phyloP scores from a whole-genome alignment of 441 rosid species.

The Biscutella auriculata region DNA sequence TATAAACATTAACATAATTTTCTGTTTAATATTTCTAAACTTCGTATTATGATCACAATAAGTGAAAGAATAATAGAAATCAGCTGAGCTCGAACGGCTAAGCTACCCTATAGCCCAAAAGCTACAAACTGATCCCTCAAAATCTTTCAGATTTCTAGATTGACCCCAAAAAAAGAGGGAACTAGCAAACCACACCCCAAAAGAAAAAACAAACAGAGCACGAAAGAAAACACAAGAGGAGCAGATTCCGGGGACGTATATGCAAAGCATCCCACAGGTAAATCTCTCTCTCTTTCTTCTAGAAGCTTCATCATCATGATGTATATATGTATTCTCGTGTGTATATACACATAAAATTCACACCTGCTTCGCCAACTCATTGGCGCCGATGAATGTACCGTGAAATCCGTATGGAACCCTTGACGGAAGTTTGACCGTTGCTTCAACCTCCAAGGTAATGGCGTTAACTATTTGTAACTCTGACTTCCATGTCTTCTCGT shows the following conservation, averaged over 20 bases:
- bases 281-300: conserved; percentile 16
- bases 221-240: conserved; percentile 9
- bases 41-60: conserved; percentile 18
- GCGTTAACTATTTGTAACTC: conserved; percentile 64
- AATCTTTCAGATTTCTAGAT: conserved; percentile 24
- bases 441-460: conserved; percentile 38
- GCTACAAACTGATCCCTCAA: conserved; percentile 48
- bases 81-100: conserved; percentile 65
- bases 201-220: conserved; percentile 5
- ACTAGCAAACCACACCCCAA: conserved; percentile 14
- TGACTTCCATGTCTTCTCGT: conserved; percentile 50
- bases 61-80: conserved; percentile 33
- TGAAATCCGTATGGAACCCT: conserved; percentile 79
- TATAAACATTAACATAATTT: too few relatives aligned
- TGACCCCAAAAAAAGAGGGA: conserved; percentile 26
- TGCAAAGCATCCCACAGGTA: conserved; percentile 30
- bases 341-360: conserved; percentile 15
- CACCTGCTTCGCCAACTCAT: conserved; percentile 38
- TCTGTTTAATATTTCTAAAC: conserved; percentile 9
- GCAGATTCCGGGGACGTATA: conserved; percentile 32
- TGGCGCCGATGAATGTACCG: conserved; percentile 50
- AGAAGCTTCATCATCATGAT: conserved; percentile 15
- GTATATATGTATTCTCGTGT: not conserved
- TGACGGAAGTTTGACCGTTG: conserved; percentile 48
- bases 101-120: conserved; percentile 36